Evolutionary conservation across 2,329 filamentous ascomycete genomes (phyloP), one percentile per base, ranked within the genome.

Genomic region (Fusarium metavorans): DNA sequence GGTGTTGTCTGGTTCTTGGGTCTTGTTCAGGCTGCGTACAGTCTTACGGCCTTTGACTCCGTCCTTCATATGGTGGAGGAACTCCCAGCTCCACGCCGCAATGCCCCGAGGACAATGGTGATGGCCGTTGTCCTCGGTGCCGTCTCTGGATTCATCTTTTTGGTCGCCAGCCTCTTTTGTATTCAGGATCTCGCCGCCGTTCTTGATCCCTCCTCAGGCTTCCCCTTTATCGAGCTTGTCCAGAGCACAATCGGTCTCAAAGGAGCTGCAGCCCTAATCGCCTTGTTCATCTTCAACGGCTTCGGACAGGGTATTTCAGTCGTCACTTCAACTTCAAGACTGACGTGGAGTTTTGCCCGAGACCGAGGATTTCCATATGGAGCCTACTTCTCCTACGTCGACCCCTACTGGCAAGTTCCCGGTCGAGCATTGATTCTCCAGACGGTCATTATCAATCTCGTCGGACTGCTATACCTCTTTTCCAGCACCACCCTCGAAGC

Each of bases 21-120:
- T 1, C 84, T 90, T 1, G 85, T 90, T 0, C 89, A 90, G 71
- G 85, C 87, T 4, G 88, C 88, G 0, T 90, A 90, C 66, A 88
- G 86, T 4, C 14, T 78, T 0, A 76, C 75, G 6, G 88, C 88
- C 0, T 90, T 90, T 67, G 88, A 90, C 75, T 87, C 88, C 0
- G 88, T 89, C 41, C 87, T 90, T 54, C 88, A 90, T 73, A 87
- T 90, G 85, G 86, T 88, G 2, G 88, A 90, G 64, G 88, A 90
- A 76, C 87, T 90, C 0, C 88, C 88, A 0, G 81, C 84, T 3
- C 88, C 88, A 6, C 80, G 87, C 18, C 84, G 81, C 37, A 88
- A 88, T 58, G 87, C 84, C 0, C 88, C 88, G 0, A 82, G 82
- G 37, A 84, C 87, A 2, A 89, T 90, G 74, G 88, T 85, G 76